Conservation (phyloP, 2,329 filamentous ascomycete genomes). For the Pyrenophora tritici-repentis region DNA sequence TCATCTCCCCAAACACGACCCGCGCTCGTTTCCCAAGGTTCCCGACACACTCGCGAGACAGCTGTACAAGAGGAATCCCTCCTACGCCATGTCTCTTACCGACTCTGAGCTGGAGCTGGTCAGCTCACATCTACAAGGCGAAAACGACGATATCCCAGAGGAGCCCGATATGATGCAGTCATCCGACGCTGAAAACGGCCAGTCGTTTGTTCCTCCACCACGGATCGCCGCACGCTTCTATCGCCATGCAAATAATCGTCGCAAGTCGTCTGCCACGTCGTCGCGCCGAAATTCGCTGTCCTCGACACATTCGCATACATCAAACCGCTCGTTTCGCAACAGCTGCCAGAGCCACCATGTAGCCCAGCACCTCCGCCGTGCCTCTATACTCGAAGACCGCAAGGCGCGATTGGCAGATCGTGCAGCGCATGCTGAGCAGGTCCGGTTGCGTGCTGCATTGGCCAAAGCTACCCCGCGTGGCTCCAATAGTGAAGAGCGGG, state of each 20-base stretch:
- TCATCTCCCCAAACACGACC: conserved; percentile 13
- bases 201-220: conserved; percentile 68
- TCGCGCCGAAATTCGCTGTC: conserved; percentile 81
- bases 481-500: conserved; percentile 73
- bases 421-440: conserved; percentile 82
- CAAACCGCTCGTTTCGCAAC: conserved; percentile 60
- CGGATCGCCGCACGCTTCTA: conserved; percentile 81
- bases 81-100: conserved; percentile 36
- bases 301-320: conserved; percentile 73
- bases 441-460: conserved; percentile 74
- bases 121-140: conserved; percentile 32
- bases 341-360: conserved; percentile 75
- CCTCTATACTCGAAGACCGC: conserved; percentile 79
- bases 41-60: conserved; percentile 31
- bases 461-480: conserved; percentile 72
- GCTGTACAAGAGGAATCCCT: conserved; percentile 4
- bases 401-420: conserved; percentile 79
- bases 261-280: conserved; percentile 76
- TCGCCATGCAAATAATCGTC: conserved; percentile 65
- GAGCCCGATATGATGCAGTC: conserved; percentile 49
- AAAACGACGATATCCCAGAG: conserved; percentile 49
- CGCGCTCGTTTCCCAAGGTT: conserved; percentile 7
- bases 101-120: conserved; percentile 42
- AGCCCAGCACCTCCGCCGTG: conserved; percentile 77
- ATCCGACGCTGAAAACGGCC: conserved; percentile 45